Base-by-base conservation (phyloP, 257 asterid genomes). In the Linaria vulgaris region DNA sequence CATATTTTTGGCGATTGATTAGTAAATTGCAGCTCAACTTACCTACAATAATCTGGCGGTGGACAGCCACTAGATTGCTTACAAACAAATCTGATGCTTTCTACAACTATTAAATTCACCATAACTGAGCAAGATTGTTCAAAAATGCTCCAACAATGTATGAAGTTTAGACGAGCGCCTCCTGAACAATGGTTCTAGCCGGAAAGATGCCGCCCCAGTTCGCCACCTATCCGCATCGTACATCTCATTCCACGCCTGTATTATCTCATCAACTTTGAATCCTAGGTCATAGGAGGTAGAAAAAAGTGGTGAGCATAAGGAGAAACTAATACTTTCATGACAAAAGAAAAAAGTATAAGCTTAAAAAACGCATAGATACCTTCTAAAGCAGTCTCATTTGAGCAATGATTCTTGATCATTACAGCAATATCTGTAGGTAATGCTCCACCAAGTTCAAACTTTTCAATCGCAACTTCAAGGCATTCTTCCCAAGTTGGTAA, bases 211-310 rank as follows among this genome's bases (percentile, higher is more conserved):
- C 61, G 75, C 81, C 19, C 88, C 85, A 27, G 80, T 73, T 65
- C 82, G 91, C 97, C 99, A 92, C 76, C 83, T 83, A 64, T 90
- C 87, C 45, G 83, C 85, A 73, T 90, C 97, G 66, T 87, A 87
- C 95, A 90, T 85, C 75, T 92, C 99, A 68, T 85, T 92, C 96
- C 97, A 89, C n/a, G 99, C 99, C 82, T 90, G 97, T 62, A 92
- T 91, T 69, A 92, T 82, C 79, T 92, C 99, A 59, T 87, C 96
- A 67, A 90, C 92, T 77, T 89, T 86, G 80, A 92, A 92, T 72
- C 95, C 99, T 92, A 63, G 4, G 16, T 48, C 45, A 62, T 67
- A 67, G 45, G 61, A 67, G 50, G 50, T 16, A 62, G 54, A n/a
- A 56, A 22, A 41, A 61, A 50, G 52, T 16, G 12, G 59, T 77